phyloP scores from a whole-genome alignment of 2,329 filamentous ascomycete species.

The Achaetomium macrosporum region DNA sequence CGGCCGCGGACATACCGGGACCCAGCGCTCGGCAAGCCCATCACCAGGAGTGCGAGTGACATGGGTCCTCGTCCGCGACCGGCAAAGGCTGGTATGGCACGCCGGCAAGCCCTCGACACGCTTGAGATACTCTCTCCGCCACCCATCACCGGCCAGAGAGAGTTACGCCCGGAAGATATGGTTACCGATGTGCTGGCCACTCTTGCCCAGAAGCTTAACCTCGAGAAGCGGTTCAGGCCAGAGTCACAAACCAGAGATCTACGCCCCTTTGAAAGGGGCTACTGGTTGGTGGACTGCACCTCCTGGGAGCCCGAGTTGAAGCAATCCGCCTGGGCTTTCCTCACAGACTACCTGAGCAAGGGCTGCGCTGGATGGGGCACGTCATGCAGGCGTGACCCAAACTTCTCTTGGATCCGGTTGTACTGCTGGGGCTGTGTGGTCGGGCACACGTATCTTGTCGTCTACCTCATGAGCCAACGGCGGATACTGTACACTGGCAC shows the following conservation, averaged over 20 bases:
- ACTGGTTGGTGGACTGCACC: slow-evolving; percentile 63
- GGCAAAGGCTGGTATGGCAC: neutral
- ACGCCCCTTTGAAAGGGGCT: slow-evolving; percentile 63
- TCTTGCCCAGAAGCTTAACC: slow-evolving; percentile 47
- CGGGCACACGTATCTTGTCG: slow-evolving; percentile 65
- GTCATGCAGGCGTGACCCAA: slow-evolving; percentile 45
- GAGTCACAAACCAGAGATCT: slow-evolving; percentile 42
- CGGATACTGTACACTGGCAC: slow-evolving; percentile 52
- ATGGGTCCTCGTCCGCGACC: slow-evolving; percentile 22
- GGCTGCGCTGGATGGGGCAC: slow-evolving; percentile 63
- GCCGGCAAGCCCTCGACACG: slow-evolving; percentile 26
- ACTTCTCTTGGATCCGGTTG: slow-evolving; percentile 50
- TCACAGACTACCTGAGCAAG: slow-evolving; percentile 53
- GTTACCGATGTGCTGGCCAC: slow-evolving; percentile 50
- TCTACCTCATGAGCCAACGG: slow-evolving; percentile 66
- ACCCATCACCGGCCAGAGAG: slow-evolving; percentile 42
- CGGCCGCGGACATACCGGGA: slow-evolving; percentile 18
- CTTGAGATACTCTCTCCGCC: slow-evolving; percentile 50
- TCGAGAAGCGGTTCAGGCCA: slow-evolving; percentile 50
- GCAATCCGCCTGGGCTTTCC: slow-evolving; percentile 54
- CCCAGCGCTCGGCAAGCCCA: slow-evolving; percentile 19
- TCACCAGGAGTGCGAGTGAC: slow-evolving; percentile 33
- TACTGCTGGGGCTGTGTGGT: slow-evolving; percentile 75
- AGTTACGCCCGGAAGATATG: slow-evolving; percentile 43
- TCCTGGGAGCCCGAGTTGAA: slow-evolving; percentile 47